Conservation (phyloP, 495 filamentous ascomycete genomes). For the Aspergillus bertholletiae region DNA sequence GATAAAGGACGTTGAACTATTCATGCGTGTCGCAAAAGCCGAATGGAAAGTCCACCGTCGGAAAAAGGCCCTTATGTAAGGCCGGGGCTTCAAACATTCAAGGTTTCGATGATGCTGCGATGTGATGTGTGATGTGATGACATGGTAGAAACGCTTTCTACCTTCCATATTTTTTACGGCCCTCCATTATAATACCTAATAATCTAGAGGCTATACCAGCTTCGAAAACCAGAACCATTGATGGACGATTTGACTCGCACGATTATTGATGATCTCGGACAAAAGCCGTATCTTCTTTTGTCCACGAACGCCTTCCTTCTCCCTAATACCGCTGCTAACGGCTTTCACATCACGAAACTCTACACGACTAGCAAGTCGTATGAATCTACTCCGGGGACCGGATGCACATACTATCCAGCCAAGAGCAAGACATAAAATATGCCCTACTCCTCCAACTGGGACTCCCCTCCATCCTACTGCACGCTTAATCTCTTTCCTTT, state of each 20-base stretch:
- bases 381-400: background rate
- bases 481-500: background rate
- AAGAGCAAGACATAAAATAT: background rate
- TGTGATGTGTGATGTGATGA: conserved; percentile 9
- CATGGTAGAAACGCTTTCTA: background rate
- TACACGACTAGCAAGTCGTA: background rate
- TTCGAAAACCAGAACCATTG: background rate
- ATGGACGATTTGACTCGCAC: background rate
- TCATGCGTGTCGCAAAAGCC: conserved; percentile 90
- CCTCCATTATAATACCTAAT: conserved; percentile 5
- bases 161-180: background rate
- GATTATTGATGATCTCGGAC: background rate
- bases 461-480: too few relatives aligned
- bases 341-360: background rate
- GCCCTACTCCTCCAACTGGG: background rate
- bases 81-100: background rate
- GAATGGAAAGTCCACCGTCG: conserved; percentile 78
- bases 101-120: background rate
- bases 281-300: background rate
- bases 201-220: conserved; percentile 9
- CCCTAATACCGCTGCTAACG: background rate
- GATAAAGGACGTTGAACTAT: conserved; percentile 87
- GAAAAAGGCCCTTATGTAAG: conserved; percentile 32
- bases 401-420: background rate
- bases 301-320: background rate